Conservation (phyloP, 192 early-diverging fungal species). For the Coemansia sp. region DNA sequence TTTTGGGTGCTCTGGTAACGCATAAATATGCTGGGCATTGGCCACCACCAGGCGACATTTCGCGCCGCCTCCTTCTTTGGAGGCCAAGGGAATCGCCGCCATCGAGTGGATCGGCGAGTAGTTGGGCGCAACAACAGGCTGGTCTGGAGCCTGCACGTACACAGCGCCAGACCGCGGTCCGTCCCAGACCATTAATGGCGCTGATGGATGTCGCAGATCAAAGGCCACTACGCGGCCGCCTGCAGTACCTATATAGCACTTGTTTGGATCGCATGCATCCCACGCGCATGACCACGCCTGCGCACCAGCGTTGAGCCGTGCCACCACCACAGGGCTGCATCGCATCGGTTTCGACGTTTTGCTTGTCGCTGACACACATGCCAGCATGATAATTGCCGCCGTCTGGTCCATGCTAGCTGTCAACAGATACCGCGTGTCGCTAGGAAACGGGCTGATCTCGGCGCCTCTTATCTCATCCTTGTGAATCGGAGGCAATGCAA, state of each 20-base stretch:
- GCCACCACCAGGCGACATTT: conserved; percentile 22
- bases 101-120: conserved; percentile 37
- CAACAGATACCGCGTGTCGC: conserved; percentile 29
- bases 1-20: conserved; percentile 10
- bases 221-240: conserved; percentile 24
- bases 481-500: conserved; percentile 25
- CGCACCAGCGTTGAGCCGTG: conserved; percentile 6
- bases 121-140: not conserved
- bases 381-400: conserved; percentile 24
- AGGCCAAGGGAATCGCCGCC: conserved; percentile 4
- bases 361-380: not conserved
- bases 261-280: conserved; percentile 13
- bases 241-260: conserved; percentile 29
- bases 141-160: not conserved
- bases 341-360: not conserved
- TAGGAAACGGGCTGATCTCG: conserved; percentile 23
- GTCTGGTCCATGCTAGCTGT: conserved; percentile 46
- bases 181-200: conserved; percentile 20
- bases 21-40: conserved; percentile 27
- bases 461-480: conserved; percentile 34
- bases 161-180: conserved; percentile 12
- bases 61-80: not conserved
- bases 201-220: conserved; percentile 16
- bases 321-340: conserved; percentile 16
- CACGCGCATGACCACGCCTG: conserved; percentile 47